A percentile compares a stretch with the other conserved stretches of the same genome.
These are phyloP conservation scores for Coniochaeta sp. DNA, from an alignment of 2,329 filamentous ascomycete species.

Conservation along the genomic window DNA sequence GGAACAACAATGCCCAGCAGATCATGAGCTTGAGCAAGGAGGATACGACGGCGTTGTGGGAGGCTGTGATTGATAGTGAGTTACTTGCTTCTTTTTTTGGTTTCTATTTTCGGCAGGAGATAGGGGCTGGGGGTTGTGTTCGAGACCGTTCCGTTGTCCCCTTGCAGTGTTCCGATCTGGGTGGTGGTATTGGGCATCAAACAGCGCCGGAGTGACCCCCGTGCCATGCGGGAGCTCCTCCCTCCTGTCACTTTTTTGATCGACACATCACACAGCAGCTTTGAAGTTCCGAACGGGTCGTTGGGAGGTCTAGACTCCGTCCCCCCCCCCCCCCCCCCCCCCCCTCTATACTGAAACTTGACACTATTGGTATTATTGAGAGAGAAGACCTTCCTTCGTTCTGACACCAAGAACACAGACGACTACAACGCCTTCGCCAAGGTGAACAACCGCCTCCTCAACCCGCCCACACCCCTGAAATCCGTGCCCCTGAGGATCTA, in stretches of 20 bases:
- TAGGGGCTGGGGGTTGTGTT: background rate
- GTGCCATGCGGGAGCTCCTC: background rate
- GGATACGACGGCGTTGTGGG: constrained; percentile 77
- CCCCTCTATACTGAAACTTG: background rate
- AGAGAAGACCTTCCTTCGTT: no score
- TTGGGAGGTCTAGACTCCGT: background rate
- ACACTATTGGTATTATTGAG: background rate
- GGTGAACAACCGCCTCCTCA: constrained; percentile 71
- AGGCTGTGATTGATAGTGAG: constrained; percentile 66
- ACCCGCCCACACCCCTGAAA: constrained; percentile 65
- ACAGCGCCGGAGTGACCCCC: background rate
- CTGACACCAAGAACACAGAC: constrained; percentile 38
- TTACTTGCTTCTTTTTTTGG: constrained; percentile 5
- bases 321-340: background rate
- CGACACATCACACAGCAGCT: background rate
- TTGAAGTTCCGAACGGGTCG: background rate
- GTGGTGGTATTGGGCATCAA: background rate
- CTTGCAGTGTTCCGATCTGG: background rate
- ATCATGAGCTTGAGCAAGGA: constrained; percentile 86
- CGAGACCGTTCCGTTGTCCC: background rate
- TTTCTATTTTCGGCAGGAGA: background rate
- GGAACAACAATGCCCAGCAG: constrained; percentile 80
- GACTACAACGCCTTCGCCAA: constrained; percentile 66
- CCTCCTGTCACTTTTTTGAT: background rate
- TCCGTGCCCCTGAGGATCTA: constrained; percentile 88